Evolutionary conservation across 129 eudicot genomes (phyloP), one percentile per base, ranked within the genome.

Genomic region (Helianthus tuberosus): DNA sequence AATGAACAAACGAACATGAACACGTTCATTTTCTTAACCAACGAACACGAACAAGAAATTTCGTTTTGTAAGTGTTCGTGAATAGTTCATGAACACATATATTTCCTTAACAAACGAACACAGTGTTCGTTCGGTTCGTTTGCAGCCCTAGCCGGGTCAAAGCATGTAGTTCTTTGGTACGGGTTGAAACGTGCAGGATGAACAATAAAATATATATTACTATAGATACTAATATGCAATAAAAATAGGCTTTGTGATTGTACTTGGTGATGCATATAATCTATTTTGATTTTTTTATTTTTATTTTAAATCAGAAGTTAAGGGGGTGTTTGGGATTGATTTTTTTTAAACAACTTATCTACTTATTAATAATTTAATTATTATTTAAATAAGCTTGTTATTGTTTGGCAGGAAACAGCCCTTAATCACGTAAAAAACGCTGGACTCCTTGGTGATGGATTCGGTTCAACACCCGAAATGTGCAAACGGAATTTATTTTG

Each of bases 381-480:
- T 36, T 61, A 51, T 69, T 77, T 20, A 27, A 20, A 62, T 43
- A 23, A 36, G 23, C 35, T 48, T 41, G 14, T 74, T 47, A 54
- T 59, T 66, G 47, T 77, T 66, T 73, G 71, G 73, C 87, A 94
- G 98, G 98, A 94, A 88, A 94, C 98, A 13, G 98, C 98, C 10
- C 96, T 94, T 61, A 94, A 94, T 80, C 98, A 94, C 80, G 96
- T 88, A 15, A 94, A 94, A 84, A 77, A 61, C 53, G 93, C 84
- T 4, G 98, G 98, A 25, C 86, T 94, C 48, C 69, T 94, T 74
- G 96, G 88, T 51, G 97, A 85, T 69, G 98, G 98, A 14, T 94
- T 94, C 80, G 98, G 98, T 73, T 82, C 98, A 48, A 94, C 98
- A 6, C 97, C 97, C 16, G 98, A 94, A 80, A 94, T 94, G 98